Evolutionary conservation across 2,329 filamentous ascomycete species (phyloP), one percentile per base, ranked within the genome.

Genomic region (Conoideocrella luteorostrata): DNA sequence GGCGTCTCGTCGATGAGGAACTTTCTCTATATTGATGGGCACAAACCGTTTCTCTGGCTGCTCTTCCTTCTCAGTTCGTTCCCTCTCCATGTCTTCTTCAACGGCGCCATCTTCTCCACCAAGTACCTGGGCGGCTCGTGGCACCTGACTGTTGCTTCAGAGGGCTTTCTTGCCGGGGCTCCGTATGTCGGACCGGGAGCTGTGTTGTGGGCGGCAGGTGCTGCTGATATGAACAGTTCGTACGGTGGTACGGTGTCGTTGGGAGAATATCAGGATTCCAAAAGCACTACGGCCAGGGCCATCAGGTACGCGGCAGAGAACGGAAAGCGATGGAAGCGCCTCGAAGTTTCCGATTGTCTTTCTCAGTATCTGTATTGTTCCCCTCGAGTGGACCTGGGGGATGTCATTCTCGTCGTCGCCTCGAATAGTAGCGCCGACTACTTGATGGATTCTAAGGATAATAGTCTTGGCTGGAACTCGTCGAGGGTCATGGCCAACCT

Each of bases 1-100:
- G 12, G 72, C 71, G 0, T 75, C 80, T 13, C 13, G 13, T 28
- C 26, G 7, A 7, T 28, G 13, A 28, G 13, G 26, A 28, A 28
- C 26, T 13, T 28, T 28, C 7, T 7, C 26, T 28, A 28, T 13
- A 28, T 13, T 28, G 26, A 13, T 13, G 13, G 26, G 26, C 26
- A 7, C 26, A 28, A 28, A 28, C 26, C 7, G 7, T 28, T 28
- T 13, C 13, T 45, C 15, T 61, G 54, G 52, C 3, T 51, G 5
- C 30, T 54, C 1, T 45, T 61, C 11, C 32, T 48, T 13, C n/a
- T 55, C 3, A 55, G 45, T 21, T 56, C 57, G 2, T 15, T 61
- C 7, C 59, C 58, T 1, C 47, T 62, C 4, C 56, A 61, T 39
- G 28, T 60, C 2, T 46, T 61, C 18, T 55, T 56, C 38, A 55